Evolutionary conservation across 75 land plant genomes (phyloP).

Genomic region (Adiantum capillusveneris): DNA sequence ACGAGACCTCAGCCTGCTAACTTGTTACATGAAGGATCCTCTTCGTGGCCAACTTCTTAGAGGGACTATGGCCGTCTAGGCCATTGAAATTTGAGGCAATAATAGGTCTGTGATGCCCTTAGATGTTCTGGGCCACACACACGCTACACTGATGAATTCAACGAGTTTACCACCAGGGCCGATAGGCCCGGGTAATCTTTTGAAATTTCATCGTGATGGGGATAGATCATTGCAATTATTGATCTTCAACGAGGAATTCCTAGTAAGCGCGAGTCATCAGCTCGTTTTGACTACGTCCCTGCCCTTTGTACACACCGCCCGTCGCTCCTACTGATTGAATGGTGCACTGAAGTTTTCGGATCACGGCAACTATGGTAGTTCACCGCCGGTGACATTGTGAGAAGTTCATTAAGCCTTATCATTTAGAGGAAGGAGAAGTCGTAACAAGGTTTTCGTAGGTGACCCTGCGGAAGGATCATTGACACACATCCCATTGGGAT

Average conservation of each 20-base stretch:
- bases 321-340: conserved; percentile 25
- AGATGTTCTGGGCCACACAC: conserved; percentile 30
- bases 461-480: too few relatives aligned
- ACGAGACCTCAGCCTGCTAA: conserved; percentile 45
- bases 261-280: conserved; percentile 30
- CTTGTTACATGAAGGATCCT: conserved; percentile 13
- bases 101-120: conserved; percentile 51
- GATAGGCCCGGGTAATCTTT: conserved; percentile 24
- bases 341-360: conserved; percentile 19
- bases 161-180: conserved; percentile 21
- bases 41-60: conserved; percentile 18
- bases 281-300: conserved; percentile 21
- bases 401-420: background rate
- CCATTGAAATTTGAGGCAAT: conserved; percentile 47
- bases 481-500: too few relatives aligned
- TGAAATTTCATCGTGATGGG: conserved; percentile 30
- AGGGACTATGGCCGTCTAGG: conserved; percentile 29
- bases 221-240: conserved; percentile 35
- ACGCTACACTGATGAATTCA: conserved; percentile 22
- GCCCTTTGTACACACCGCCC: conserved; percentile 21
- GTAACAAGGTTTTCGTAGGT: too few relatives aligned
- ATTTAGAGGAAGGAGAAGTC: too few relatives aligned
- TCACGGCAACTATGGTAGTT: background rate
- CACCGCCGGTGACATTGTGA: conserved; percentile 9
- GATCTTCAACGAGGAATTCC: conserved; percentile 36